phyloP scores from a whole-genome alignment of 768 basidiomycete genomes.

The Lactifluus rugatus region DNA sequence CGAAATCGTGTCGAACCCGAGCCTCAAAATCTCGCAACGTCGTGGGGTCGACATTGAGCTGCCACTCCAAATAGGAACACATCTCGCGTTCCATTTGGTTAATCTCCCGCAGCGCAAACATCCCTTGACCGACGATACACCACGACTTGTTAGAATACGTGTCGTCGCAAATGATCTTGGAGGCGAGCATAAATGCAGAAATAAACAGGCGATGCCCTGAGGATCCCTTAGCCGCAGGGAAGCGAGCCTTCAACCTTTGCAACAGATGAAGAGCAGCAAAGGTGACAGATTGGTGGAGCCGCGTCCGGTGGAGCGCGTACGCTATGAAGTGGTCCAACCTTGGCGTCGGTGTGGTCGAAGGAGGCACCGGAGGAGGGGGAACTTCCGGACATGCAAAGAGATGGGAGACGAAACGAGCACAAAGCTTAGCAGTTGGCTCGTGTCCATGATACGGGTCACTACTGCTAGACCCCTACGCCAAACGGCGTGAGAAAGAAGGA shows the following conservation, averaged over 20 bases:
- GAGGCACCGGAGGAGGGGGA: slow-evolving; percentile 39
- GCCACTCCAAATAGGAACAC: slow-evolving; percentile 91
- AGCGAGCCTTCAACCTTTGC: slow-evolving; percentile 80
- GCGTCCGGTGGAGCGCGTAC: slow-evolving; percentile 75
- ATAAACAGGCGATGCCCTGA: slow-evolving; percentile 87
- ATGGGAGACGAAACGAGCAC: slow-evolving; percentile 73
- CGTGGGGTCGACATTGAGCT: slow-evolving; percentile 61
- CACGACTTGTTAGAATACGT: slow-evolving; percentile 62
- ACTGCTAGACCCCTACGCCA: slow-evolving; percentile 9
- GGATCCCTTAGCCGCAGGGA: slow-evolving; percentile 82
- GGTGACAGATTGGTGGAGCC: slow-evolving; percentile 49
- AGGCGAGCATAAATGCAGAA: slow-evolving; percentile 87
- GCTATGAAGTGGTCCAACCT: slow-evolving; percentile 73
- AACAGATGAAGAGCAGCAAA: slow-evolving; percentile 60
- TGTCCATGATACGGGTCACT: slow-evolving; percentile 67
- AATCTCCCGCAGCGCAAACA: slow-evolving; percentile 71
- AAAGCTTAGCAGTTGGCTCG: slow-evolving; percentile 57
- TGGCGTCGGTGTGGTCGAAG: slow-evolving; percentile 26
- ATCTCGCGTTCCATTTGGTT: slow-evolving; percentile 97
- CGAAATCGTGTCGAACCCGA: slow-evolving; percentile 53
- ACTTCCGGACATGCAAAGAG: slow-evolving; percentile 82
- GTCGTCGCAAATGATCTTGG: slow-evolving; percentile 62
- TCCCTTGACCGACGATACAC: slow-evolving; percentile 53
- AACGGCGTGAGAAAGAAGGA: slow-evolving; percentile 1
- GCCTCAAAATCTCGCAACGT: slow-evolving; percentile 53